Percentiles rank a stretch among this genome's conserved stretches.
These are phyloP conservation scores for Metahyphopichia silvanorum DNA, from an alignment of 805 yeast genomes.

Conservation along the genomic window DNA sequence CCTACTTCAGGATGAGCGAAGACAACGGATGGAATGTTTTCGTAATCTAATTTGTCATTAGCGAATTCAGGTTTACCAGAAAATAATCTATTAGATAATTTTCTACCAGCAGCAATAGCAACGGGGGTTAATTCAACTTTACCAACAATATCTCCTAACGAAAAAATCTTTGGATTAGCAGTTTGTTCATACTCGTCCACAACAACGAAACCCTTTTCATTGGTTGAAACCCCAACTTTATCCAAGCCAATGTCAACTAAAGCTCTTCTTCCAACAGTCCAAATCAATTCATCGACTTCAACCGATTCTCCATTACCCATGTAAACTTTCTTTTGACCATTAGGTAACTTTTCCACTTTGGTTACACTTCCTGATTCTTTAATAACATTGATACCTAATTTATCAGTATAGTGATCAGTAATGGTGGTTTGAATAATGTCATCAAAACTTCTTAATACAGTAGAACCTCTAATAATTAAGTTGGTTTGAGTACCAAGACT, in stretches of 20 bases:
- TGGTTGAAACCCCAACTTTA: slow-evolving; percentile 64
- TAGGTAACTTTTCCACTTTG: slow-evolving; percentile 30
- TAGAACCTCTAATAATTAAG: slow-evolving; percentile 85
- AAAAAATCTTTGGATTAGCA: slow-evolving; percentile 62
- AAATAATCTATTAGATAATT: slow-evolving; percentile 84
- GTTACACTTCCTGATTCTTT: slow-evolving; percentile 51
- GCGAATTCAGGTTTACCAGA: slow-evolving; percentile 68
- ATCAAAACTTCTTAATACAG: slow-evolving; percentile 87
- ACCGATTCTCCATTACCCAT: slow-evolving; percentile 35
- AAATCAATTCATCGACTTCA: slow-evolving; percentile 74
- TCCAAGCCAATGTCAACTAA: slow-evolving; percentile 73
- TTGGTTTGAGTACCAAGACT: slow-evolving; percentile 85
- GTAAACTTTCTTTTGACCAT: slow-evolving; percentile 34
- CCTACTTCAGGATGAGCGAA: slow-evolving; percentile 99
- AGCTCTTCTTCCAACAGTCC: slow-evolving; percentile 94
- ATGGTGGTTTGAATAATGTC: slow-evolving; percentile 72
- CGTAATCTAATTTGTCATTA: slow-evolving; percentile 78
- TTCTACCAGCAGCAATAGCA: slow-evolving; percentile 98
- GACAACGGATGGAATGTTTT: slow-evolving; percentile 90
- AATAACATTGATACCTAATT: slow-evolving; percentile 75
- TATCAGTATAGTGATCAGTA: slow-evolving; percentile 75
- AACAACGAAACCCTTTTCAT: slow-evolving; percentile 58
- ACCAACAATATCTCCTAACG: slow-evolving; percentile 94
- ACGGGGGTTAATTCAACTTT: slow-evolving; percentile 94
- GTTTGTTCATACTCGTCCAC: slow-evolving; percentile 91